Percentiles rank a stretch among this genome's conserved stretches.
These are phyloP conservation scores for Penicillium paradoxum DNA, from an alignment of 495 filamentous ascomycete genomes.

Conservation along the genomic window DNA sequence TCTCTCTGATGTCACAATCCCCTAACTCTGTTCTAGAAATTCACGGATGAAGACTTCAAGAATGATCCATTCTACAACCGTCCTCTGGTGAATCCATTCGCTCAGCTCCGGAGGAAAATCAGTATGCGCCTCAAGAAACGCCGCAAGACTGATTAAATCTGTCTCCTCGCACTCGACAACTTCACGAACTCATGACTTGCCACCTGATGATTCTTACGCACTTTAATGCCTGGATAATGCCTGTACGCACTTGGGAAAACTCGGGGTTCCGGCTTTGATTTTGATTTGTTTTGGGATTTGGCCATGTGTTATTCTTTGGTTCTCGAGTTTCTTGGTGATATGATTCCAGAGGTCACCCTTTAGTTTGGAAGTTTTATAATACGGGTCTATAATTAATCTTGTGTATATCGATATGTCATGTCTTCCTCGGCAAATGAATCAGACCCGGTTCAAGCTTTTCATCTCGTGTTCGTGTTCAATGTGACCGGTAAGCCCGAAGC, in stretches of 20 bases:
- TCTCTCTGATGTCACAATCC: background rate
- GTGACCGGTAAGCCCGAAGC: background rate
- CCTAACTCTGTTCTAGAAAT: slow-evolving; percentile 27
- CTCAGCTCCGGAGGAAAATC: slow-evolving; percentile 29
- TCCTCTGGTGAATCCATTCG: slow-evolving; percentile 31
- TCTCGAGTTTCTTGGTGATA: background rate
- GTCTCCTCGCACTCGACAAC: background rate
- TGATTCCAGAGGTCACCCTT: background rate
- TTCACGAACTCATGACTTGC: slow-evolving; percentile 4
- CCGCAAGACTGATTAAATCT: slow-evolving; percentile 20
- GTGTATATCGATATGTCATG: background rate
- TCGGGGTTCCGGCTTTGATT: slow-evolving; percentile 1
- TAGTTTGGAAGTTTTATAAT: background rate
- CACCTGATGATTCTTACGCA: background rate
- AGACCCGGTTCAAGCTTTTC: background rate
- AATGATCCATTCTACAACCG: slow-evolving; percentile 44
- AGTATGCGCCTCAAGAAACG: slow-evolving; percentile 32
- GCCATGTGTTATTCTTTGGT: background rate
- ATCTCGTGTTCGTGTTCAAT: background rate
- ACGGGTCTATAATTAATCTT: background rate
- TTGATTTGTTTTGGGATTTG: background rate
- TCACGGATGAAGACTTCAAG: slow-evolving; percentile 46
- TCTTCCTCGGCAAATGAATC: background rate
- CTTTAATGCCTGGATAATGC: slow-evolving; percentile 1
- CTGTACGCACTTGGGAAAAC: background rate